phyloP scores from a whole-genome alignment of 2,329 filamentous ascomycete species.

The Ploettnerulaceae sp. region DNA sequence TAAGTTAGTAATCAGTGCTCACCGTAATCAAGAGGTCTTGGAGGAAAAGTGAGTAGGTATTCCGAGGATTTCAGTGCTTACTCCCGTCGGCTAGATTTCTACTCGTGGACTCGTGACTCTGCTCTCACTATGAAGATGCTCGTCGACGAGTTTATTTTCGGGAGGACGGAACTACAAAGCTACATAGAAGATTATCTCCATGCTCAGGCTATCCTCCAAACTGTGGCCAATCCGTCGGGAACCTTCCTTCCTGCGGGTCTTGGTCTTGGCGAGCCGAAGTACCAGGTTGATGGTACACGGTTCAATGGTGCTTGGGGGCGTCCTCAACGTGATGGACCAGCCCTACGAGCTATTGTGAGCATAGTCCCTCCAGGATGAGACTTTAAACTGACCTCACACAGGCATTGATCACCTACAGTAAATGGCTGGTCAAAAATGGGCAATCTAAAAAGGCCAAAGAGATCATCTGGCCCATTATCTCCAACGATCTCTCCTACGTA shows the following conservation, averaged over 20 bases:
- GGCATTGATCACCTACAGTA: constrained; percentile 65
- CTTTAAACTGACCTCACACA: neutral
- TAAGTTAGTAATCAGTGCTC: constrained; percentile 31
- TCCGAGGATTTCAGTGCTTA: neutral
- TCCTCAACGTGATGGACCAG: constrained; percentile 74
- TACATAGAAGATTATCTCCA: constrained; percentile 63
- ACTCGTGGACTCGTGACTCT: constrained; percentile 72
- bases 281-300: constrained; percentile 55
- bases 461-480: constrained; percentile 67
- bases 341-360: constrained; percentile 60
- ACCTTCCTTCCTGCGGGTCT: constrained; percentile 38
- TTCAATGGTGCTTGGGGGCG: constrained; percentile 57
- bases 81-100: constrained; percentile 53
- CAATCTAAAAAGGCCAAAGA: constrained; percentile 37
- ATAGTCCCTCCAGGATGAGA: neutral
- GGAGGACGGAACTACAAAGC: constrained; percentile 41
- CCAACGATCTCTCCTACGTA: constrained; percentile 71
- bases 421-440: constrained; percentile 64
- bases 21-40: neutral
- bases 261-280: constrained; percentile 69
- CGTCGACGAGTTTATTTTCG: constrained; percentile 59
- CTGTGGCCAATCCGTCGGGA: constrained; percentile 50
- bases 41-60: neutral
- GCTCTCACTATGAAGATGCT: constrained; percentile 67
- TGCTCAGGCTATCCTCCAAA: constrained; percentile 55